Base-by-base conservation (phyloP, 768 basidiomycete species). In the Megacollybia marginata region DNA sequence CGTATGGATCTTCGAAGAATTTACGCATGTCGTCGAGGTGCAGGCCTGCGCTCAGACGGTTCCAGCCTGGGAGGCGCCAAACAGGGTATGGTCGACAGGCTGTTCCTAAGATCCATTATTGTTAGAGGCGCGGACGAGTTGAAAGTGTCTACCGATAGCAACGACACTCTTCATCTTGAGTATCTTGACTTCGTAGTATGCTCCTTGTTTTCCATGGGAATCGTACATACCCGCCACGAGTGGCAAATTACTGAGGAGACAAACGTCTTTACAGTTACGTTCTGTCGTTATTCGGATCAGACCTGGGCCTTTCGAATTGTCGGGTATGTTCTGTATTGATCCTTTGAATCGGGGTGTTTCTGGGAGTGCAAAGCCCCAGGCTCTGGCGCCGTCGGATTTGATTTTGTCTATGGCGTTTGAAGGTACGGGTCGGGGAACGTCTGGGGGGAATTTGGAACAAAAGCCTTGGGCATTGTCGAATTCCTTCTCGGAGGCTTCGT, bases 11-110 rank as follows among this genome's bases (percentile, higher is more conserved):
- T 56, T 85, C 83, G 51, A 80, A 85, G 70, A 85, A 86, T 62
- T 85, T 86, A 59, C 80, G 74, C 58, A 82, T 67, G 63, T 86
- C 84, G 58, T 86, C 85, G 33, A 86, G 72, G 55, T 86, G 84
- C 23, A 84, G 66, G 1, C 74, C 83, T 1, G 78, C 78, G 48
- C 83, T 83, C 38, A 76, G 66, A 44, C 83, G 67, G 57, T 87
- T 81, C 85, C 85, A 86, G 3, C 84, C 84, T 36, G 85, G 85
- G 40, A 84, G 69, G 16, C 83, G 74, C 70, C 78, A 85, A 1
- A 65, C 62, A 0, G 83, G 85, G 55, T 85, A 85, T 3, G 85
- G 83, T 15, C 69, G 69, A 57, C 82, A 85, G 10, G 80, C 69
- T 1, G 79, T 83, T 8, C 85, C 83, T 85, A 44, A 46, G 8